Conservation (phyloP, 257 asterid genomes). For the Ilex asprella region DNA sequence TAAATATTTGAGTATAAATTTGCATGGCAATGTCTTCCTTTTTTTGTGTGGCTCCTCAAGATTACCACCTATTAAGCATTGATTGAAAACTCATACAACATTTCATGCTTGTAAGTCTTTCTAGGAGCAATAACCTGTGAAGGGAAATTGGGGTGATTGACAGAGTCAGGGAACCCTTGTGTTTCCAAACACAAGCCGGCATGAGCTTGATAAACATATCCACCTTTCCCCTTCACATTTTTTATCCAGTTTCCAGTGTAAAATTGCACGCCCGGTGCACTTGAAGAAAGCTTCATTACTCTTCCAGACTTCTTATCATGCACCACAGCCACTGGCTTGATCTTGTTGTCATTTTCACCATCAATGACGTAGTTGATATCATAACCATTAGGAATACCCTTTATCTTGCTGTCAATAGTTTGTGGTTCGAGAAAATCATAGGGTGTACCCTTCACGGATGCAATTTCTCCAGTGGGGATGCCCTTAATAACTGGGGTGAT, state of each 20-base stretch:
- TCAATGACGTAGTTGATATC: conserved; percentile 70
- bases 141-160: conserved; percentile 71
- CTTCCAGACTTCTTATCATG: conserved; percentile 49
- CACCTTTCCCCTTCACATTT: conserved; percentile 51
- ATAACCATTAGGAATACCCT: conserved; percentile 42
- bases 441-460: too few relatives aligned
- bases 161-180: conserved; percentile 84
- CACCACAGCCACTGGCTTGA: conserved; percentile 47
- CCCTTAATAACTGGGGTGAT: too few relatives aligned
- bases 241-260: conserved; percentile 47
- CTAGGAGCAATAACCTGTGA: conserved; percentile 50
- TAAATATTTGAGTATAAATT: too few relatives aligned
- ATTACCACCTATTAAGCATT: conserved; percentile 12
- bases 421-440: too few relatives aligned
- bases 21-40: too few relatives aligned
- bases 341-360: conserved; percentile 8
- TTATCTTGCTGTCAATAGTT: too few relatives aligned
- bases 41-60: too few relatives aligned
- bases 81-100: conserved; percentile 39
- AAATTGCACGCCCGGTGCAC: conserved; percentile 60
- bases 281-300: conserved; percentile 46
- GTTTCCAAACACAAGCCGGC: conserved; percentile 81
- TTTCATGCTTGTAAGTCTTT: conserved; percentile 37
- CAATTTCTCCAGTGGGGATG: too few relatives aligned
- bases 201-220: conserved; percentile 40